Conservation (phyloP, 2,329 filamentous ascomycete species). For the Alternaria metachromatica region DNA sequence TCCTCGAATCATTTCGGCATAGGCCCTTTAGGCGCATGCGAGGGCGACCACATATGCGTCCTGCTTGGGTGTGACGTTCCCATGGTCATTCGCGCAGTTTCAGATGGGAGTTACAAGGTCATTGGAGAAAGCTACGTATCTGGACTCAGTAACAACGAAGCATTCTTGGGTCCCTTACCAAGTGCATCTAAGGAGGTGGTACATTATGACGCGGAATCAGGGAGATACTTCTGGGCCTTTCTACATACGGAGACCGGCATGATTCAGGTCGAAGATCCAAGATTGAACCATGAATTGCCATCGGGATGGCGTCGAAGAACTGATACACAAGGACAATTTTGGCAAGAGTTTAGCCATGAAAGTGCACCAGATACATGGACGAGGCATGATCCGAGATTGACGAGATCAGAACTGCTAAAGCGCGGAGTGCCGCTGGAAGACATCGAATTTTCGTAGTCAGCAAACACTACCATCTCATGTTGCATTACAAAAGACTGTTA, state of each 20-base stretch:
- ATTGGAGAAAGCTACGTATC: not conserved
- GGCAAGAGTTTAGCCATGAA: not conserved
- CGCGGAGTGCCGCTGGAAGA: not conserved
- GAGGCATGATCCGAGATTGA: not conserved
- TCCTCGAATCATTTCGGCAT: not conserved
- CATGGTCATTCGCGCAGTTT: not conserved
- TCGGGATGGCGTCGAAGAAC: not conserved
- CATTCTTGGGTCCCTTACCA: not conserved
- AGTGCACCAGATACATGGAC: not conserved
- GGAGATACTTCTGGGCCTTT: not conserved
- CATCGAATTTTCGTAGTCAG: not conserved
- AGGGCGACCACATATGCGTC: not conserved
- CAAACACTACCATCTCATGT: too few species aligned
- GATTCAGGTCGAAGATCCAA: not conserved
- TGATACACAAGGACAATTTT: not conserved
- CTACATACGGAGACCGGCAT: not conserved
- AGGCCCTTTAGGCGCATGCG: not conserved
- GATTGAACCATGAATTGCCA: not conserved
- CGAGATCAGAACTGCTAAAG: not conserved
- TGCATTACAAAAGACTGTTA: too few species aligned
- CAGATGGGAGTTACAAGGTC: not conserved
- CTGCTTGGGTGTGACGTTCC: not conserved
- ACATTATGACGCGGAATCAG: not conserved
- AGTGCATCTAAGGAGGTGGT: not conserved
- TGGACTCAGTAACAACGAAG: not conserved